A percentile compares a stretch with the other conserved stretches of the same genome.
phyloP scores from a whole-genome alignment of 345 rosid species.

The Camelina hispida region DNA sequence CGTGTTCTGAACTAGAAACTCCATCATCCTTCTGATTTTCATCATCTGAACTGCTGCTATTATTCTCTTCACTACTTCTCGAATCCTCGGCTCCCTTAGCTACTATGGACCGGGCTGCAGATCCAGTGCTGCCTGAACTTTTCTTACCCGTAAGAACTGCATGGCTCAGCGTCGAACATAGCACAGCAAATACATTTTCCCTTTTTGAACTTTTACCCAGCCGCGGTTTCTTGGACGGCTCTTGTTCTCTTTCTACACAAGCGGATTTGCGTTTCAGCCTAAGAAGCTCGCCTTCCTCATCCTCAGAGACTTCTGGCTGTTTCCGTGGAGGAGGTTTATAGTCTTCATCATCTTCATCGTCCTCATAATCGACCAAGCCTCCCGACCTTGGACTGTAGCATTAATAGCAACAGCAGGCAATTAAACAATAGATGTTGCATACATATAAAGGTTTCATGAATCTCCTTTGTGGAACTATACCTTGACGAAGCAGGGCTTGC shows the following conservation, averaged over 20 bases:
- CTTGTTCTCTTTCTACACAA: conserved; percentile 68
- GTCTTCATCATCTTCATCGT: conserved; percentile 97
- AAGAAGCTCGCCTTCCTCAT: conserved; percentile 70
- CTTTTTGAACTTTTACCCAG: conserved; percentile 65
- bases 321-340: conserved; percentile 89
- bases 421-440: conserved; percentile 18
- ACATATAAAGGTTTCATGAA: neutral
- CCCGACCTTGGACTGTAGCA: conserved; percentile 65
- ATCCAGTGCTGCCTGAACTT: conserved; percentile 41
- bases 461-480: conserved; percentile 47
- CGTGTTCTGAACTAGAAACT: conserved; percentile 68
- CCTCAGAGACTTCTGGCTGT: conserved; percentile 62
- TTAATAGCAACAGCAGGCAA: neutral
- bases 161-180: conserved; percentile 85
- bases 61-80: conserved; percentile 46
- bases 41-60: conserved; percentile 51
- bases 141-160: conserved; percentile 80
- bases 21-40: conserved; percentile 62
- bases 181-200: conserved; percentile 68
- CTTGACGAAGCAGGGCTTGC: conserved; percentile 59
- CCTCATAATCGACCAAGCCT: conserved; percentile 95
- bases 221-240: conserved; percentile 64
- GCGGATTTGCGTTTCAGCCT: conserved; percentile 71
- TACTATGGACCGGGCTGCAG: conserved; percentile 30
- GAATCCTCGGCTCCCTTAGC: conserved; percentile 43